phyloP scores from a whole-genome alignment of 108 stramenopile species.

The Cyclotella baltica region DNA sequence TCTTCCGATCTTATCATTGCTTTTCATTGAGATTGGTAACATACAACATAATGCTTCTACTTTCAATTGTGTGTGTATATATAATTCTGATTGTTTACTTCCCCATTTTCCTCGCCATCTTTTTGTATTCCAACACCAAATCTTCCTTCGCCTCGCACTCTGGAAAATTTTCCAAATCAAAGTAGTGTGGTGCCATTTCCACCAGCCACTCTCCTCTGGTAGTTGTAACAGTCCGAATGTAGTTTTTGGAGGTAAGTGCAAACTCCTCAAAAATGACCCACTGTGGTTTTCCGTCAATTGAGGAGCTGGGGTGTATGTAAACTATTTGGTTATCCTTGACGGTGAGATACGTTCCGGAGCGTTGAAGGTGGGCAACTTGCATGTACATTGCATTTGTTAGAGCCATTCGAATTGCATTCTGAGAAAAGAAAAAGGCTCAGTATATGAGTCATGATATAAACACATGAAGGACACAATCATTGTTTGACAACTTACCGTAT shows the following conservation, averaged over 20 bases:
- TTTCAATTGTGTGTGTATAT: background rate
- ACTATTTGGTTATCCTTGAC: conserved; percentile 99
- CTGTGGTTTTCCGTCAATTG: conserved; percentile 90
- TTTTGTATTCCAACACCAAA: conserved; percentile 79
- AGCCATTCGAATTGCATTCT: conserved; percentile 89
- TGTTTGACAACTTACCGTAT: conserved; percentile 53
- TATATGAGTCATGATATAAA: background rate
- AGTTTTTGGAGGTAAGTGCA: conserved; percentile 97
- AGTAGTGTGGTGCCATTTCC: conserved; percentile 98
- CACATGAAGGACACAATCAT: background rate
- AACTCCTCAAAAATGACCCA: conserved; percentile 99
- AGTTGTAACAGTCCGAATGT: conserved; percentile 95
- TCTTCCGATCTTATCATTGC: no score
- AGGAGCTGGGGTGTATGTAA: conserved; percentile 93
- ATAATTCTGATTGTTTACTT: background rate
- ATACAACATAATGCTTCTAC: no score
- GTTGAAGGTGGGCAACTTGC: conserved; percentile 96
- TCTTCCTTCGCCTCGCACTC: conserved; percentile 93
- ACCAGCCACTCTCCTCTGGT: conserved; percentile 97
- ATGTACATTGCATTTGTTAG: conserved; percentile 93
- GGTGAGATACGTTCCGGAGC: conserved; percentile 95
- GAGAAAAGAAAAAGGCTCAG: background rate
- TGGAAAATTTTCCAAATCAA: conserved; percentile 97
- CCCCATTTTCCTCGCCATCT: conserved; percentile 56
- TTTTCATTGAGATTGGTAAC: no score